Evolutionary conservation across 116 monocot species (phyloP), one percentile per base, ranked within the genome.

Genomic region (Trichopus zeylanicus): DNA sequence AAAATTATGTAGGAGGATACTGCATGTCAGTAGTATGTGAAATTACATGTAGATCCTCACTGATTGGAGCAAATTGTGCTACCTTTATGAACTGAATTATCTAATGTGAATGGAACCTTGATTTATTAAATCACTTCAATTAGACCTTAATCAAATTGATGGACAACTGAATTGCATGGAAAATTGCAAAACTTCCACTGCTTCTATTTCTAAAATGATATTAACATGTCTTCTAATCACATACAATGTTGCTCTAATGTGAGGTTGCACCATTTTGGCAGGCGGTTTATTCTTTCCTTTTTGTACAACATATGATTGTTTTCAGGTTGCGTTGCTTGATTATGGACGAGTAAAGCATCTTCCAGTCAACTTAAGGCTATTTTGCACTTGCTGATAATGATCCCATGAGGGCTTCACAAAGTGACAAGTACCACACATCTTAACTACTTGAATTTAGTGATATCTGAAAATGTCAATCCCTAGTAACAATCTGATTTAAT

Each of bases 321-420:
- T 72, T 31, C 74, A 97, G 97, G 87, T 97, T 65, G 91, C 97
- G 3, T 85, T 97, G 46, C 78, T 97, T 56, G 97, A 97, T 62
- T 97, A 91, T 70, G 97, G 97, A 8, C 97, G 91, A 85, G 87
- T 91, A 33, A 97, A 97, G 67, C 63, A 74, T 59, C 87, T 97
- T 53, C 87, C 91, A 29, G 85, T 91, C 10, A 51, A 68, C 29
- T 70, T 97, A 46, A 84, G 87, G 59, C 71, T 91, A 91, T 59
- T 51, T 84, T 75, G 81, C 84, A 65, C 77, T 97, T 53, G 97
- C 91, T 29, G 75, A 97, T 42, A 78, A 70, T 42, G 77, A 91
- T 59, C 80, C 68, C 31, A 27, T 19, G 56, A 87, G 66, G 57
- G 82, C 77, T 62, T 35, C 51, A 25, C 35, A 78, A 56, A 91